Evolutionary conservation across 176 grass and related monocot genomes (phyloP).

Genomic region (Oryza rufipogon): DNA sequence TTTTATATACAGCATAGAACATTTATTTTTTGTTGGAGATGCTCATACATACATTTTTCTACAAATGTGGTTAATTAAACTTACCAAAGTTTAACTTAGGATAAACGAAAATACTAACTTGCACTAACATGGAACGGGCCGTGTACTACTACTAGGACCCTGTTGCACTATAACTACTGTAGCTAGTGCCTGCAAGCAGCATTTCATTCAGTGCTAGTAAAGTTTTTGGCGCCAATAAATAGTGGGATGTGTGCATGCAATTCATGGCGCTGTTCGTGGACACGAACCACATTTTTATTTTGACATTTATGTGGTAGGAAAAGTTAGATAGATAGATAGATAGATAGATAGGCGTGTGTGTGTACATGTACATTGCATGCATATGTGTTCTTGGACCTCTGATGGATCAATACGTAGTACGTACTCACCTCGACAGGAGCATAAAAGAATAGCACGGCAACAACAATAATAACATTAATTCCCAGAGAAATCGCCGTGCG

Average conservation of each 20-base stretch:
- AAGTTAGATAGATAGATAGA: slow-evolving; percentile 46
- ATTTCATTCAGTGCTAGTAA: neutral
- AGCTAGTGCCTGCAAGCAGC: neutral
- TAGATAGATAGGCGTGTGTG: slow-evolving; percentile 22
- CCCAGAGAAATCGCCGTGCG: slow-evolving; percentile 29
- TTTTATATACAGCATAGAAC: no score
- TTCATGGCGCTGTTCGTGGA: slow-evolving; percentile 45
- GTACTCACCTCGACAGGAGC: slow-evolving; percentile 29
- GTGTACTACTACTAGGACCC: neutral
- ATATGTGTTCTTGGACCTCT: slow-evolving; percentile 8
- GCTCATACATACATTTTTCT: no score
- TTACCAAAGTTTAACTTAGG: no score
- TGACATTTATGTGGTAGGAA: slow-evolving; percentile 60
- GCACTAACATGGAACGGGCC: no score
- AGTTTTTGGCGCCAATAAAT: slow-evolving; percentile 28
- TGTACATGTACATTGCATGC: neutral
- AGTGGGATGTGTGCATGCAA: neutral
- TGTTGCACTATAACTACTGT: neutral
- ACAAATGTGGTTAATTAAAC: no score
- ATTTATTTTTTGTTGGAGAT: no score
- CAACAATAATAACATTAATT: slow-evolving; percentile 39
- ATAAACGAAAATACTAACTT: no score
- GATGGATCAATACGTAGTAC: neutral
- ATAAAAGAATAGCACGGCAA: slow-evolving; percentile 53
- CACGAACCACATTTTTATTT: slow-evolving; percentile 32